Evolutionary conservation across 495 filamentous ascomycete genomes (phyloP).

Genomic region (Tricharina praecox): DNA sequence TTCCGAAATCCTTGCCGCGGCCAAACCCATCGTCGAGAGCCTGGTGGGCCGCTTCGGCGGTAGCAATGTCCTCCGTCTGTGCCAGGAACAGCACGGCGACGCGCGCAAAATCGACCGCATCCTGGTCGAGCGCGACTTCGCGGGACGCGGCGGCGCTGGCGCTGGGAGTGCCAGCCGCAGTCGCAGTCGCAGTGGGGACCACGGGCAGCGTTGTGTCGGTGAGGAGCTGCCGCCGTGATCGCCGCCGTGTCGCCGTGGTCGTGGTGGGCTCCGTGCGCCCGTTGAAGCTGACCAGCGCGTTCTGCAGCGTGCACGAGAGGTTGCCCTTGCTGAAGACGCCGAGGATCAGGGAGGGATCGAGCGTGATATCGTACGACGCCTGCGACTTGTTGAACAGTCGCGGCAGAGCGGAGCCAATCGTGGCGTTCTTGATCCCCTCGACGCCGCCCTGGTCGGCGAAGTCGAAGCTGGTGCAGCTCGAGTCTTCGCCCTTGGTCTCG

Average conservation of each 20-base stretch:
- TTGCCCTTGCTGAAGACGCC: constrained; percentile 56
- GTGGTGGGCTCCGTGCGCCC: constrained; percentile 34
- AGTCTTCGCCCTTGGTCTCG: constrained; percentile 41
- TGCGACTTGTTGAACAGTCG: constrained; percentile 47
- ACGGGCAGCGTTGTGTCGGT: constrained; percentile 20
- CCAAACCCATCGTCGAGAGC: constrained; percentile 39
- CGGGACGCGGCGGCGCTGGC: background rate
- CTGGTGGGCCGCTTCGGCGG: constrained; percentile 41
- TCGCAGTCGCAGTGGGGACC: constrained; percentile 10
- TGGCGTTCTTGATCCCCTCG: constrained; percentile 44
- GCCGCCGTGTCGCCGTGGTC: constrained; percentile 19
- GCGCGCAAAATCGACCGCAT: constrained; percentile 49
- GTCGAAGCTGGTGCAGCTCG: constrained; percentile 49
- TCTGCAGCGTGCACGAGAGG: constrained; percentile 63
- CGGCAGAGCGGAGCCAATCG: constrained; percentile 62
- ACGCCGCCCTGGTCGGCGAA: constrained; percentile 32
- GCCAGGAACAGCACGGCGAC: constrained; percentile 46
- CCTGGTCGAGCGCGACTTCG: constrained; percentile 25
- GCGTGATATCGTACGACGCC: constrained; percentile 55
- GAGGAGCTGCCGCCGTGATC: constrained; percentile 2
- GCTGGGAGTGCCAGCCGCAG: constrained; percentile 12
- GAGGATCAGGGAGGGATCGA: constrained; percentile 49
- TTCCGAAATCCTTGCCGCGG: constrained; percentile 22
- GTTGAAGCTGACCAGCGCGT: constrained; percentile 70
- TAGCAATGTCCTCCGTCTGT: constrained; percentile 36